These are phyloP conservation scores for Fusarium torulosum DNA, from an alignment of 2,329 filamentous ascomycete species.

Conservation along the genomic window DNA sequence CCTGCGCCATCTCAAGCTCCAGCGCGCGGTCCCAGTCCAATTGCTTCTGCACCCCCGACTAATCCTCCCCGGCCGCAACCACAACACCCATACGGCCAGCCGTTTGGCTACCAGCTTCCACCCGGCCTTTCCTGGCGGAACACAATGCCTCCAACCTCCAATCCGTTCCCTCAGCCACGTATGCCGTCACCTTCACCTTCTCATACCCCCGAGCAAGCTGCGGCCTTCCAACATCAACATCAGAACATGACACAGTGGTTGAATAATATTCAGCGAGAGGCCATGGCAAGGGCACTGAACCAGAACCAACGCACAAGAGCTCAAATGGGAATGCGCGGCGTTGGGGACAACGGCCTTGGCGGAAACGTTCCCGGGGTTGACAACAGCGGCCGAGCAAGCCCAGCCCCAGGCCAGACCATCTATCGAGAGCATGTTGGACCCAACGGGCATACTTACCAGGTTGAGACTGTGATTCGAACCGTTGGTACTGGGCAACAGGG, in stretches of 20 bases:
- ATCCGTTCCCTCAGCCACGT: constrained; percentile 48
- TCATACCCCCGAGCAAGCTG: constrained; percentile 48
- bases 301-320: constrained; percentile 60
- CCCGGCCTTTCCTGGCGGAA: constrained; percentile 49
- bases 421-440: constrained; percentile 53
- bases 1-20: constrained; percentile 30
- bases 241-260: constrained; percentile 61
- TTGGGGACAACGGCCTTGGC: constrained; percentile 50
- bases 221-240: constrained; percentile 55
- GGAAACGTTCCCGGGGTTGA: constrained; percentile 41
- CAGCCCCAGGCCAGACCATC: constrained; percentile 49
- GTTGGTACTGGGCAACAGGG: constrained; percentile 28
- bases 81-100: constrained; percentile 36
- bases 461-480: constrained; percentile 52
- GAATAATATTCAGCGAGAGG: constrained; percentile 62
- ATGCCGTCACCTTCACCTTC: constrained; percentile 51
- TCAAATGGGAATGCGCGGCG: constrained; percentile 57
- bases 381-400: constrained; percentile 51
- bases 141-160: constrained; percentile 46
- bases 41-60: constrained; percentile 39
- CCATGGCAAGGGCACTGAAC: constrained; percentile 57
- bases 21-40: constrained; percentile 48
- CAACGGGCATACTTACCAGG: constrained; percentile 53
- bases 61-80: constrained; percentile 42
- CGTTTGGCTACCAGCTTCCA: constrained; percentile 48